phyloP scores from a whole-genome alignment of 2,329 filamentous ascomycete species.

The Diaporthe australafricana region DNA sequence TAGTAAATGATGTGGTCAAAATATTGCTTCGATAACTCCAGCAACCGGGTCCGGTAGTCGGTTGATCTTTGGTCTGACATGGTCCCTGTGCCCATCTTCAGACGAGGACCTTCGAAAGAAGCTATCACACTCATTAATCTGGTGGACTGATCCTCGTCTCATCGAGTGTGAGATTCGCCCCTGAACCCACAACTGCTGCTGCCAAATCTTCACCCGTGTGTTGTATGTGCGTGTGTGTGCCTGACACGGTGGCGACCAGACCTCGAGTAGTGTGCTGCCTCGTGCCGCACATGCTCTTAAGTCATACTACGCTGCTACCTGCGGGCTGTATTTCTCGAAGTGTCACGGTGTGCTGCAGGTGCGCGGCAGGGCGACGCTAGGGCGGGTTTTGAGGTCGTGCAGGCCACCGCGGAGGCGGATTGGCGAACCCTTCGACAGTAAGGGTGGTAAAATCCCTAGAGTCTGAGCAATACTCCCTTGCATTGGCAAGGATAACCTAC shows the following conservation, averaged over 20 bases:
- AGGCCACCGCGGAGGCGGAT: background rate
- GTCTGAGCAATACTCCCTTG: no score
- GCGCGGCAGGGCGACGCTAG: constrained; percentile 17
- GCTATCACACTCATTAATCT: background rate
- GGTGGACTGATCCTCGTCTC: constrained; percentile 21
- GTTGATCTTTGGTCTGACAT: background rate
- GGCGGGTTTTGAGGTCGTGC: constrained; percentile 13
- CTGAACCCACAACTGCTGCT: background rate
- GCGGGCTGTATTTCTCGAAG: background rate
- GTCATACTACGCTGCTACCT: background rate
- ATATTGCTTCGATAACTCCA: background rate
- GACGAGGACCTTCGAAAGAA: background rate
- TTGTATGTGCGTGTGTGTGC: background rate
- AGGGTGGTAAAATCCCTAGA: background rate
- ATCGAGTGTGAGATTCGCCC: background rate
- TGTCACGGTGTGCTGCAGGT: background rate
- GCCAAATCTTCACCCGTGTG: background rate
- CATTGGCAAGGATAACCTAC: no score
- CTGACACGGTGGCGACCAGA: background rate
- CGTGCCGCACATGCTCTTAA: background rate
- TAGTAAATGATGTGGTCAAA: background rate
- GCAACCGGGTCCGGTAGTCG: constrained; percentile 1
- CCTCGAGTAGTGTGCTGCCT: background rate
- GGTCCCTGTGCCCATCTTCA: constrained; percentile 2
- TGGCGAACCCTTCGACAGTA: background rate